These are phyloP conservation scores for Pelargonium myrrhifolium DNA, from an alignment of 441 rosid genomes.

Conservation along the genomic window DNA sequence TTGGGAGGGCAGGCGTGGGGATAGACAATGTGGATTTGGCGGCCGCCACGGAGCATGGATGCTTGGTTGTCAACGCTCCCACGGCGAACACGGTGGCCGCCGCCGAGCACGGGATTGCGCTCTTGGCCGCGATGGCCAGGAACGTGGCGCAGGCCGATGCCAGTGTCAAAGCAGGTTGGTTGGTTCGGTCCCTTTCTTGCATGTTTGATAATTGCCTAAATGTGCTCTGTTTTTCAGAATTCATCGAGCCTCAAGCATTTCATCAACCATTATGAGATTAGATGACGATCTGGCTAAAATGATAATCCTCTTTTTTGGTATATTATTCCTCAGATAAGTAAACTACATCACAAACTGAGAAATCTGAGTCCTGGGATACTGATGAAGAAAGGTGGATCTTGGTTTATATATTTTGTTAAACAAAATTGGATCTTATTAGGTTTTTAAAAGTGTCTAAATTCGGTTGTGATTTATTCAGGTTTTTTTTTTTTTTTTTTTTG, in stretches of 20 bases:
- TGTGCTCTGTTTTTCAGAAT: neutral
- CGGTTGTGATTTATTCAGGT: too few species aligned
- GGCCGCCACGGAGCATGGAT: constrained; percentile 92
- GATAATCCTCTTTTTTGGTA: too few species aligned
- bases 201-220: too few species aligned
- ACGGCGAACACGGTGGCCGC: constrained; percentile 97
- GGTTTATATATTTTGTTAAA: neutral
- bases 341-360: too few species aligned
- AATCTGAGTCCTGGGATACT: too few species aligned
- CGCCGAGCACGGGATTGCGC: constrained; percentile 93
- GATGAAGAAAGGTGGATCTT: neutral
- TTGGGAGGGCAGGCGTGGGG: constrained; percentile 98
- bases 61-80: constrained; percentile 95
- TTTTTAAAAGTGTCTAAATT: too few species aligned
- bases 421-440: too few species aligned
- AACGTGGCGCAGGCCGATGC: constrained; percentile 95
- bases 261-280: too few species aligned
- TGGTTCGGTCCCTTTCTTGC: neutral
- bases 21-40: constrained; percentile 95
- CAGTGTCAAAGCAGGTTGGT: constrained; percentile 63
- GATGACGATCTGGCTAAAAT: too few species aligned
- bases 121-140: constrained; percentile 86
- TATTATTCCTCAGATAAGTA: too few species aligned
- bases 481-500: too few species aligned
- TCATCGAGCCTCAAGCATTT: neutral